Conservation (phyloP, 2,329 filamentous ascomycete genomes). For the Paecilomyces variotii region DNA sequence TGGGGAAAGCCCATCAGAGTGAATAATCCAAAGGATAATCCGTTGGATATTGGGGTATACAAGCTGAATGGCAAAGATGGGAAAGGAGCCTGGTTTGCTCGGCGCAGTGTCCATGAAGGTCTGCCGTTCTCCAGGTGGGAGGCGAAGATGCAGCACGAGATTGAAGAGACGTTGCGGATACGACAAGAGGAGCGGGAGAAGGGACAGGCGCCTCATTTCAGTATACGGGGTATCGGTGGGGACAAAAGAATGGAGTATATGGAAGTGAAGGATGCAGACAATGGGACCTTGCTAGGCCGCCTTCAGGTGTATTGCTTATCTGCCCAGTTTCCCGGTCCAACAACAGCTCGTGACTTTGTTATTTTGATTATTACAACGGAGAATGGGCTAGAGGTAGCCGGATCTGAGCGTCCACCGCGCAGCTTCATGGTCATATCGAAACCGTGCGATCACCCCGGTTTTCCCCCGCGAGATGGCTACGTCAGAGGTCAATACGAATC, state of each 20-base stretch:
- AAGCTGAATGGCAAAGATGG: slow-evolving; percentile 73
- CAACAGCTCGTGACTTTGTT: slow-evolving; percentile 80
- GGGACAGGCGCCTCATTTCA: slow-evolving; percentile 63
- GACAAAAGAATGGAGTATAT: slow-evolving; percentile 64
- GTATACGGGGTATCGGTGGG: slow-evolving; percentile 76
- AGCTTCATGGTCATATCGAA: slow-evolving; percentile 85
- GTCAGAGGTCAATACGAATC: slow-evolving; percentile 85
- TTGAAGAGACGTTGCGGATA: slow-evolving; percentile 65
- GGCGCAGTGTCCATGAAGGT: slow-evolving; percentile 73
- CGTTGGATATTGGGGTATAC: slow-evolving; percentile 67
- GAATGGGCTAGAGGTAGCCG: slow-evolving; percentile 24
- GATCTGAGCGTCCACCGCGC: slow-evolving; percentile 38
- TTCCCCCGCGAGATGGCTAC: slow-evolving; percentile 61
- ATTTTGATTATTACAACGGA: slow-evolving; percentile 64
- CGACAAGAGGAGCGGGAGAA: slow-evolving; percentile 58
- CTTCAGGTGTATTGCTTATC: slow-evolving; percentile 70
- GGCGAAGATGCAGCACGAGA: slow-evolving; percentile 68
- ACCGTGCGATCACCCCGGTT: slow-evolving; percentile 69
- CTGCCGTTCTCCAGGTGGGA: slow-evolving; percentile 71
- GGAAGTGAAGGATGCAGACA: slow-evolving; percentile 34
- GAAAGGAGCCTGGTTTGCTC: slow-evolving; percentile 81
- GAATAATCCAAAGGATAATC: slow-evolving; percentile 62
- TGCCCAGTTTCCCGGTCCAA: slow-evolving; percentile 83
- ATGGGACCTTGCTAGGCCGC: slow-evolving; percentile 12
- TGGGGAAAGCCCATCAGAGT: slow-evolving; percentile 69